Conservation (phyloP, 192 early-diverging fungal genomes). For the Gigaspora rosea region DNA sequence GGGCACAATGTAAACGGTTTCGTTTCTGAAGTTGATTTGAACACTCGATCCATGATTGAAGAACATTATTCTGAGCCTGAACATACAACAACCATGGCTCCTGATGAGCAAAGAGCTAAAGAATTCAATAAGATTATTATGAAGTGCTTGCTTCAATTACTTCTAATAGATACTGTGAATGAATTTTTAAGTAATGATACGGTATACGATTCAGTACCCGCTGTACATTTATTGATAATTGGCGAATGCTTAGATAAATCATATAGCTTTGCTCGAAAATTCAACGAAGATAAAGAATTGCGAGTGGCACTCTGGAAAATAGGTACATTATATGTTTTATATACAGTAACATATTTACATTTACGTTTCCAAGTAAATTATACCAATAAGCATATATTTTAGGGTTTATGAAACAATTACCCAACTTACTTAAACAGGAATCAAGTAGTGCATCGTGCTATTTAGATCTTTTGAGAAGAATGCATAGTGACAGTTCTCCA, state of each 20-base stretch:
- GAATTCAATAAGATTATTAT: conserved; percentile 85
- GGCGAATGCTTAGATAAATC: conserved; percentile 79
- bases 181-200: conserved; percentile 64
- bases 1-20: not conserved
- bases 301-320: conserved; percentile 78
- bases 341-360: not conserved
- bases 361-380: not conserved
- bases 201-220: conserved; percentile 59
- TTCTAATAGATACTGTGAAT: conserved; percentile 87
- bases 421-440: conserved; percentile 91
- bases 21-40: not conserved
- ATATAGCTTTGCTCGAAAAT: conserved; percentile 78
- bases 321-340: conserved; percentile 35
- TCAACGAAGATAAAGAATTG: conserved; percentile 77
- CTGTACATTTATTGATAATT: conserved; percentile 70
- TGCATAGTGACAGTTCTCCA: conserved; percentile 52
- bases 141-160: conserved; percentile 86
- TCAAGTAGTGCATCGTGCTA: conserved; percentile 70
- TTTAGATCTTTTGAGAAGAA: conserved; percentile 68
- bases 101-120: conserved; percentile 57
- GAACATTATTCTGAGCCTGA: conserved; percentile 5
- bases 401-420: conserved; percentile 88
- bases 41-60: not conserved
- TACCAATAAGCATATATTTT: not conserved
- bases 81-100: conserved; percentile 33